Conservation (phyloP, 1,284 basidiomycete species). For the Cutaneotrichosporon cavernicola region DNA sequence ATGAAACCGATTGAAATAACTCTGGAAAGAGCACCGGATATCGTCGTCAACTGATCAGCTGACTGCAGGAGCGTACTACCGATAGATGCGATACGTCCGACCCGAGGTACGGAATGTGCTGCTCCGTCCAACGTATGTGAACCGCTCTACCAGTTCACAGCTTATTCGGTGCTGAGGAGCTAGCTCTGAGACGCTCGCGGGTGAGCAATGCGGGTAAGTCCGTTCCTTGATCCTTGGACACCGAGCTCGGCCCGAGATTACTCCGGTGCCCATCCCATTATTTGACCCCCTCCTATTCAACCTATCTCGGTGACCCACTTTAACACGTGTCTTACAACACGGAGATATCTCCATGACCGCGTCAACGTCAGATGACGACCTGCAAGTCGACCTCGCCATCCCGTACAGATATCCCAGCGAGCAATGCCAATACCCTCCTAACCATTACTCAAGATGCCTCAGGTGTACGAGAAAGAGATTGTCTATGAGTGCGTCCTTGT, state of each 20-base stretch:
- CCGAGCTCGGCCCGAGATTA: background rate
- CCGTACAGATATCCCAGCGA: background rate
- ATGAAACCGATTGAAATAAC: background rate
- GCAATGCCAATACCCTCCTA: constrained; percentile 1
- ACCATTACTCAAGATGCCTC: constrained; percentile 21
- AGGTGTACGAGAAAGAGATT: constrained; percentile 29
- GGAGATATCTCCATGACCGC: background rate
- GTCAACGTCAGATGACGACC: background rate
- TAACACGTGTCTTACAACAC: background rate
- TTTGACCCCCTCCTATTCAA: background rate
- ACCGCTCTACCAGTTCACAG: too few relatives aligned
- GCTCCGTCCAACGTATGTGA: background rate
- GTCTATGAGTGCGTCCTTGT: constrained; percentile 21
- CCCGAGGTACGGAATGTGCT: background rate
- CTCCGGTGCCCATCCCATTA: background rate
- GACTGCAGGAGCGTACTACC: background rate
- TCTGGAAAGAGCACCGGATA: background rate
- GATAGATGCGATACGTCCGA: background rate
- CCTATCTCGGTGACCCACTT: background rate
- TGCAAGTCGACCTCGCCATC: background rate
- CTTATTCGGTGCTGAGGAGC: too few relatives aligned
- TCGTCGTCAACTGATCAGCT: background rate
- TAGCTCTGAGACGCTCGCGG: background rate
- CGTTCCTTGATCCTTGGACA: background rate
- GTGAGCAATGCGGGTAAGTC: background rate